A percentile compares a stretch with the other conserved stretches of the same genome.
phyloP scores from a whole-genome alignment of 768 basidiomycete species.

The Lactifluus hygrophoroides region DNA sequence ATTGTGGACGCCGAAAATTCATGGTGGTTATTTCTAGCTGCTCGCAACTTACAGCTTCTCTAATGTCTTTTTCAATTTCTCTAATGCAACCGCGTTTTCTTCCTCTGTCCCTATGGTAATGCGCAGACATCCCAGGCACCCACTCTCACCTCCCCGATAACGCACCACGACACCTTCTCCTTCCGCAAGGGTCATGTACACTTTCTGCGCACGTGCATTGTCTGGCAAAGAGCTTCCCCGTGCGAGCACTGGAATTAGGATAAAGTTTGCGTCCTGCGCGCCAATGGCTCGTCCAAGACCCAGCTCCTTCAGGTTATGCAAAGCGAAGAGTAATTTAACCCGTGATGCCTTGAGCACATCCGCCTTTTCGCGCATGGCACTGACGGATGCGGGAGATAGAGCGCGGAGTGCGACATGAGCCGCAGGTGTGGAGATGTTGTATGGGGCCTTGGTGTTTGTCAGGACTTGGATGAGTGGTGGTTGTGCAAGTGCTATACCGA shows the following conservation, averaged over 20 bases:
- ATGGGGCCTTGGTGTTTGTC: conserved; percentile 93
- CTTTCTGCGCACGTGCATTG: conserved; percentile 47
- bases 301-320: conserved; percentile 39
- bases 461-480: conserved; percentile 87
- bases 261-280: conserved; percentile 83
- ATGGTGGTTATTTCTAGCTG: background rate
- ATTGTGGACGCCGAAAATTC: too few species aligned
- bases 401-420: conserved; percentile 76
- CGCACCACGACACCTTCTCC: conserved; percentile 82
- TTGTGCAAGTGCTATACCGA: conserved; percentile 86
- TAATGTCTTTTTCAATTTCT: conserved; percentile 45
- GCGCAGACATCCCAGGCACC: conserved; percentile 80
- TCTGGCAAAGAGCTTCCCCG: conserved; percentile 39
- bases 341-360: conserved; percentile 52
- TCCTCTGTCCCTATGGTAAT: conserved; percentile 82
- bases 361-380: conserved; percentile 58
- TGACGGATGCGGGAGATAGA: conserved; percentile 55
- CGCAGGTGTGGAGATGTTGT: conserved; percentile 90
- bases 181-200: conserved; percentile 83
- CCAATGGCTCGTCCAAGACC: conserved; percentile 68
- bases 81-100: conserved; percentile 60
- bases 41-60: conserved; percentile 20
- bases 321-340: conserved; percentile 37
- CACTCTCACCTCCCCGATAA: conserved; percentile 77
- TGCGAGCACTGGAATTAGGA: conserved; percentile 68